Base-by-base conservation (phyloP, 192 early-diverging fungal species). In the Geranomyces variabilis region DNA sequence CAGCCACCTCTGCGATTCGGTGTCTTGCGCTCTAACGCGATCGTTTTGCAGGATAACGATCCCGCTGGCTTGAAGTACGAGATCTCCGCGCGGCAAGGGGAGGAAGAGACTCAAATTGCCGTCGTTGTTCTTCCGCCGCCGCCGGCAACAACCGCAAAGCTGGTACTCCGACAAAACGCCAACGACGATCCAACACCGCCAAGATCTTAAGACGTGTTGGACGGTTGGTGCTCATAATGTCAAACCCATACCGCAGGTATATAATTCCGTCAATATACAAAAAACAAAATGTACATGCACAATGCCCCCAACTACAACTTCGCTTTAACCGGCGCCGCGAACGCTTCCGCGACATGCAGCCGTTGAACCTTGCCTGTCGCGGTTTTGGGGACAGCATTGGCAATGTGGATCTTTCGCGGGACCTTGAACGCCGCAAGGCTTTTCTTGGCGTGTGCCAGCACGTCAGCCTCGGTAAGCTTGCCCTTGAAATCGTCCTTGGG, bases 281-380 rank as follows among this genome's bases (percentile, higher is more conserved):
- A n/a, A n/a, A n/a, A n/a, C n/a, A n/a, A 41, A 7, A 41, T 41
- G 5, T 41, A 41, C 36, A 41, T 41, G 10, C n/a, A 41, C 36
- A 41, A 41, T 41, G 36, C 36, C 51, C 51, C 15, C 24, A 57
- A 57, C 30, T 60, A 60, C 31, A 60, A 29, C 28, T 33, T 60
- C 4, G 51, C 51, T 15, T 53, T 53, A 7, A 15, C 19, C 2
- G 51, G n/a, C 4, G 51, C 51, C 17, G 51, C 51, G 15, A 69
- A 69, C 51, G 29, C 49, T 17, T 69, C 74, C 19, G 80, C 75
- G 75, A 91, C 90, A 31, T 85, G 84, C 67, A 83, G 79, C 60
- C 93, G 86, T 73, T 94, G 82, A 45, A 94, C 92, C 79, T 94
- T 96, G 61, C 94, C 94, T 0, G 90, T 83, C 0, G 91, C 90